A percentile compares a stretch with the other conserved stretches of the same genome.
Conservation (phyloP, 2,329 filamentous ascomycete genomes). For the Incumbomyces delicatus region DNA sequence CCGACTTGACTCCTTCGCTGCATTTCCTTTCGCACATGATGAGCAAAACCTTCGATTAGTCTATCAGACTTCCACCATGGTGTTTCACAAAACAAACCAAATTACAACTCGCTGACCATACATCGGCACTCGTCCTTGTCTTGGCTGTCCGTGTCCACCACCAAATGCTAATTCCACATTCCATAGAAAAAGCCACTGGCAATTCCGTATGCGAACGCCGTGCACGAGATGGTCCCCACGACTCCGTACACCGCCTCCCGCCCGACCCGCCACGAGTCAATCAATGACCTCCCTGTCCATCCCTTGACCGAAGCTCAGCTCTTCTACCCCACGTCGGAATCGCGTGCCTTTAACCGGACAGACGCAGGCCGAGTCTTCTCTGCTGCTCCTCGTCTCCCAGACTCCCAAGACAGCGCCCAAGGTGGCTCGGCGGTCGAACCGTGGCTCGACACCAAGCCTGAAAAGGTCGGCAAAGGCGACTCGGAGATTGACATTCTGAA, state of each 20-base stretch:
- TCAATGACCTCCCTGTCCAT: conserved; percentile 55
- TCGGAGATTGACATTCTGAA: conserved; percentile 43
- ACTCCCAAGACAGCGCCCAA: conserved; percentile 27
- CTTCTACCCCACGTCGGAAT: conserved; percentile 56
- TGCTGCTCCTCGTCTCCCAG: conserved; percentile 31
- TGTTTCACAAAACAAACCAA: conserved; percentile 54
- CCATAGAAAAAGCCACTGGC: conserved; percentile 66
- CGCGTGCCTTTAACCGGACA: conserved; percentile 54
- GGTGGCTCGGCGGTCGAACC: conserved; percentile 21
- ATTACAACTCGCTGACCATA: conserved; percentile 63
- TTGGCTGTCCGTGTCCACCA: no score
- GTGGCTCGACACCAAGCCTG: conserved; percentile 24
- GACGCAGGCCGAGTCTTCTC: conserved; percentile 55
- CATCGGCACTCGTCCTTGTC: no score
- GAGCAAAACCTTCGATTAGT: conserved; percentile 92
- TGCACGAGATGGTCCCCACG: conserved; percentile 70
- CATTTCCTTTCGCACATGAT: conserved; percentile 41
- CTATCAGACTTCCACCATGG: conserved; percentile 91
- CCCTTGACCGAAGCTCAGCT: conserved; percentile 45
- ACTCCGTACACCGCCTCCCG: conserved; percentile 40
- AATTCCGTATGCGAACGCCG: conserved; percentile 62
- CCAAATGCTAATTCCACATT: no score
- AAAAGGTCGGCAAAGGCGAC: conserved; percentile 34
- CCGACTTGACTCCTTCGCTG: conserved; percentile 1
- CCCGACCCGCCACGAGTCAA: conserved; percentile 44